Conservation (phyloP, 257 asterid species). For the Schizonepeta tenuifolia region DNA sequence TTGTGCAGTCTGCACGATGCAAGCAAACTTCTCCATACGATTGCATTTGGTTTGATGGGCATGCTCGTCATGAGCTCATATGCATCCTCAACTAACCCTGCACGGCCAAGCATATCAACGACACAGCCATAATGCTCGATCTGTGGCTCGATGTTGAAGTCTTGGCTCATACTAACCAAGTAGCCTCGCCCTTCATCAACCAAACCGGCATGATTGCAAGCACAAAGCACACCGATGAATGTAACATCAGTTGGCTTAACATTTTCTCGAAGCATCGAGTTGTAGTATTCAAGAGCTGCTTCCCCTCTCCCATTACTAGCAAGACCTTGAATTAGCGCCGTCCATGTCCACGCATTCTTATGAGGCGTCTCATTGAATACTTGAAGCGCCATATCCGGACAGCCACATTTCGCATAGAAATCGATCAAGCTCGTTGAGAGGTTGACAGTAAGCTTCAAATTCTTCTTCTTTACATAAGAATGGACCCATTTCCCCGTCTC, state of each 20-base stretch:
- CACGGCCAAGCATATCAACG: conserved; percentile 57
- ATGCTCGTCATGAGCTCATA: conserved; percentile 44
- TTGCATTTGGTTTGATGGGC: conserved; percentile 51
- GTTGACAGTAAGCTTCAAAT: conserved; percentile 39
- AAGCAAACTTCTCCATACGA: conserved; percentile 55
- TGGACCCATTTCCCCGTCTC: conserved; percentile 53
- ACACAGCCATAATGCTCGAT: conserved; percentile 56
- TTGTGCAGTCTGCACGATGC: conserved; percentile 51
- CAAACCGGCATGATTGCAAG: conserved; percentile 54
- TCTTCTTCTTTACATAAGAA: conserved; percentile 42
- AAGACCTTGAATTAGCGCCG: conserved; percentile 54
- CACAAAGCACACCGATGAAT: conserved; percentile 49
- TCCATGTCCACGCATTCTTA: conserved; percentile 52
- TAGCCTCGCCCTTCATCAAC: conserved; percentile 42
- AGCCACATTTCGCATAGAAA: conserved; percentile 58
- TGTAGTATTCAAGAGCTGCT: conserved; percentile 40
- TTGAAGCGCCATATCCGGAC: conserved; percentile 41
- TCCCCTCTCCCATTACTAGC: conserved; percentile 51
- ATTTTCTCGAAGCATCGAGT: conserved; percentile 43
- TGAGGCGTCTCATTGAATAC: conserved; percentile 41
- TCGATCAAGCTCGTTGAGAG: conserved; percentile 52
- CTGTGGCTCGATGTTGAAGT: conserved; percentile 48
- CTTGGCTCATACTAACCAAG: conserved; percentile 42
- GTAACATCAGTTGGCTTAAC: conserved; percentile 49
- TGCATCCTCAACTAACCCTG: conserved; percentile 48